Percentiles rank a stretch among this genome's conserved stretches.
These are phyloP conservation scores for Fusarium torulosum DNA, from an alignment of 2,329 filamentous ascomycete species.

Conservation along the genomic window DNA sequence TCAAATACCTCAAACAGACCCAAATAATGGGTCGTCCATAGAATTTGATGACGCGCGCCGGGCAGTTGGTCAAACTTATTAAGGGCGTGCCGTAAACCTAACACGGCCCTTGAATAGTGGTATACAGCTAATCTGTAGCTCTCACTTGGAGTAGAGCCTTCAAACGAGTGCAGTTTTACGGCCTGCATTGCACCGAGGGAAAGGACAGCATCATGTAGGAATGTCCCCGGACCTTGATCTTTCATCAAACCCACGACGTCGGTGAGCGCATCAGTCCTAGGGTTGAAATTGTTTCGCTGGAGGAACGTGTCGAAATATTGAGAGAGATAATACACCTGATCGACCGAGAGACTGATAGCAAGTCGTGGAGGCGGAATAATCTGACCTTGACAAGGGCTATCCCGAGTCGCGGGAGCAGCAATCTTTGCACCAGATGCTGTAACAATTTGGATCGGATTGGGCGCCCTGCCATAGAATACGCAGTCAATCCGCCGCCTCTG, in stretches of 20 bases:
- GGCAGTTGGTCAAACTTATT: not conserved
- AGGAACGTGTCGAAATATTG: constrained; percentile 51
- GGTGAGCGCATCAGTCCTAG: not conserved
- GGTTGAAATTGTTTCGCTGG: constrained; percentile 48
- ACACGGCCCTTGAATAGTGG: constrained; percentile 48
- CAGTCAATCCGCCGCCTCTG: constrained; percentile 44
- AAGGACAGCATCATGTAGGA: constrained; percentile 49
- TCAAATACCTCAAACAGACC: constrained; percentile 52
- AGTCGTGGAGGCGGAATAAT: not conserved
- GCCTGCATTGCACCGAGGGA: constrained; percentile 52
- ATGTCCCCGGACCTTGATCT: constrained; percentile 16
- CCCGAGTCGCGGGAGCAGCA: not conserved
- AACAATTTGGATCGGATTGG: constrained; percentile 41
- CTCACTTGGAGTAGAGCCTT: constrained; percentile 5
- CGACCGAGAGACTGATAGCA: constrained; percentile 6
- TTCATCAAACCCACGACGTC: constrained; percentile 45
- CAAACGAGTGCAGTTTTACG: constrained; percentile 25
- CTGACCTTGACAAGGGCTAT: accelerated
- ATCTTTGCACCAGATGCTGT: constrained; percentile 20
- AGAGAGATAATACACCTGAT: constrained; percentile 42
- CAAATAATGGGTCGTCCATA: constrained; percentile 53
- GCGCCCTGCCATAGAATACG: constrained; percentile 23
- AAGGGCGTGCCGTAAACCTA: constrained; percentile 41
- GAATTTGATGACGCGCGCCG: constrained; percentile 30
- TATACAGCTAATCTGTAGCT: constrained; percentile 32